A percentile compares a stretch with the other conserved stretches of the same genome.
Evolutionary conservation across 2,329 filamentous ascomycete species (phyloP).

Genomic region (Aureobasidium uvarum): DNA sequence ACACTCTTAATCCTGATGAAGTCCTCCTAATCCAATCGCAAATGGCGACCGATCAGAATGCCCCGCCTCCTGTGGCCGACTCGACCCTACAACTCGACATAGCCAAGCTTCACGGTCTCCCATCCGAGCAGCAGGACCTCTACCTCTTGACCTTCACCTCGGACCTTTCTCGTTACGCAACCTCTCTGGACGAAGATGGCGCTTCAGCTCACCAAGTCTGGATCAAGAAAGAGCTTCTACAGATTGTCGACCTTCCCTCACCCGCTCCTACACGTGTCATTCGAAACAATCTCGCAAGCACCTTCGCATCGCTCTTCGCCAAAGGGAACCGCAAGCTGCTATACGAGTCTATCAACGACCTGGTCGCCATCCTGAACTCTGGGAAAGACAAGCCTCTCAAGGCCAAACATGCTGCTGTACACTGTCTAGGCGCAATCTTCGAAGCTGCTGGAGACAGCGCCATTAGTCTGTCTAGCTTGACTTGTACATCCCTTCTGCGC

Average conservation of each 20-base stretch:
- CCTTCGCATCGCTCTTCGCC: conserved; percentile 76
- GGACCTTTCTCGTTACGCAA: conserved; percentile 76
- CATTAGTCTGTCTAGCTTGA: conserved; percentile 74
- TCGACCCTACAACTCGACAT: conserved; percentile 68
- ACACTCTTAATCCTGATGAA: neutral
- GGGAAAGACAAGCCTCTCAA: conserved; percentile 79
- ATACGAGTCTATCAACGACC: conserved; percentile 91
- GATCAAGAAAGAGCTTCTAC: conserved; percentile 90
- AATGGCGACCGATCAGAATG: conserved; percentile 20
- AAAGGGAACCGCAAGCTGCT: conserved; percentile 87
- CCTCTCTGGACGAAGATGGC: conserved; percentile 69
- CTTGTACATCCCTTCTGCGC: conserved; percentile 70
- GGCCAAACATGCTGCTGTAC: conserved; percentile 81
- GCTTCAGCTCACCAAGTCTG: conserved; percentile 86
- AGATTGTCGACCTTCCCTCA: conserved; percentile 78
- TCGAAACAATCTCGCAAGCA: conserved; percentile 82
- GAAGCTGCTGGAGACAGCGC: conserved; percentile 91
- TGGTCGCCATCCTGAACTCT: conserved; percentile 68
- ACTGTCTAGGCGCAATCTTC: conserved; percentile 85
- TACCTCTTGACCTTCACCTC: conserved; percentile 88
- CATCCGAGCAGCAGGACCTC: conserved; percentile 92
- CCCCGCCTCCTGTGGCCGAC: conserved; percentile 25
- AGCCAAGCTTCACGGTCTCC: conserved; percentile 81
- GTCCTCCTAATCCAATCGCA: conserved; percentile 5
- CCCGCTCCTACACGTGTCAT: conserved; percentile 85